phyloP scores from a whole-genome alignment of 768 basidiomycete genomes.

The Lentinula raphanica region DNA sequence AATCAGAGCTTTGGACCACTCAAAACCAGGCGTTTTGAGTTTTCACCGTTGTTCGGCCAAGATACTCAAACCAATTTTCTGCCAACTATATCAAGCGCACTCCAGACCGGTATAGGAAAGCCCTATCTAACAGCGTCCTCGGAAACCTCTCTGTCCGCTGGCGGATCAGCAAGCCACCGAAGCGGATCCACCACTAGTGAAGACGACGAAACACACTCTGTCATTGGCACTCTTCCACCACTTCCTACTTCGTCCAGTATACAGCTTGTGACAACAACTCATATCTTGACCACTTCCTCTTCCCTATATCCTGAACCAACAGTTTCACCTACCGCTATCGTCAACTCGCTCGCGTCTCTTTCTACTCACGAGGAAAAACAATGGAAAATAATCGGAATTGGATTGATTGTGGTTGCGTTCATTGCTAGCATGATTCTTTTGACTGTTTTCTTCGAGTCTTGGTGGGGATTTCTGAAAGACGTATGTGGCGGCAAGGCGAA shows the following conservation, averaged over 20 bases:
- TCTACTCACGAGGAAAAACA: constrained; percentile 41
- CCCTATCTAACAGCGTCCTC: not conserved
- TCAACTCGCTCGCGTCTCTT: constrained; percentile 16
- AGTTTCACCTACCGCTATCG: constrained; percentile 12
- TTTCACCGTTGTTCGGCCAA: not conserved
- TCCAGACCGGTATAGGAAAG: not conserved
- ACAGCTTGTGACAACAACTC: not conserved
- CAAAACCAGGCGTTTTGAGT: not conserved
- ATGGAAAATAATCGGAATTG: constrained; percentile 71
- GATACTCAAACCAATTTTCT: not conserved
- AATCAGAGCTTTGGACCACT: not conserved
- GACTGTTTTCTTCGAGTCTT: constrained; percentile 66
- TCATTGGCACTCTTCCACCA: constrained; percentile 1
- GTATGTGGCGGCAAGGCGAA: constrained; percentile 36
- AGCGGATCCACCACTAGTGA: not conserved
- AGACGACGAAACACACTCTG: not conserved
- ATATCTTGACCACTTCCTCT: not conserved
- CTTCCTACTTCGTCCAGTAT: constrained; percentile 2
- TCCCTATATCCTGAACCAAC: not conserved
- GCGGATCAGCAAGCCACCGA: not conserved
- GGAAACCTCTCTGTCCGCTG: not conserved
- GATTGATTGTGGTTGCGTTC: constrained; percentile 56
- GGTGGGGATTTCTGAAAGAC: constrained; percentile 57
- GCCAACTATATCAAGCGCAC: not conserved
- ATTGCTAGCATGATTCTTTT: constrained; percentile 51